Evolutionary conservation across 805 yeast genomes (phyloP).

Genomic region (Scheffersomyces coipomensis): DNA sequence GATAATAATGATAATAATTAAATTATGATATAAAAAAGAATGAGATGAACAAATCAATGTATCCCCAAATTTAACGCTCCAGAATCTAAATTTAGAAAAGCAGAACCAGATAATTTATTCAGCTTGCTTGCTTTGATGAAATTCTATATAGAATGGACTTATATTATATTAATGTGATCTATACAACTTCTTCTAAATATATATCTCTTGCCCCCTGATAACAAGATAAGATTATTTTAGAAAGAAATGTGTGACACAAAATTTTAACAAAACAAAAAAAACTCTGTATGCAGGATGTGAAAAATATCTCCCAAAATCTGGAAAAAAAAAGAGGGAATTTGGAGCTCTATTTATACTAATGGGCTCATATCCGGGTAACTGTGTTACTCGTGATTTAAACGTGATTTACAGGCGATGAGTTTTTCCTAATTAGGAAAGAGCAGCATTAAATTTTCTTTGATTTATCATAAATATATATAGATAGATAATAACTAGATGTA

Average conservation of each 20-base stretch:
- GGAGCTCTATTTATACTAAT: constrained; percentile 15
- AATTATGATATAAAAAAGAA: not conserved
- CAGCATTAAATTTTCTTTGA: too few species aligned
- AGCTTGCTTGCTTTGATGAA: not conserved
- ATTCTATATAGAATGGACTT: too few species aligned
- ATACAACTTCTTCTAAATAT: not conserved
- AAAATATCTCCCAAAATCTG: not conserved
- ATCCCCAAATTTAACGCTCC: constrained; percentile 25
- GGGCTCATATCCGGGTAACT: constrained; percentile 17
- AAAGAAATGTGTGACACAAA: not conserved
- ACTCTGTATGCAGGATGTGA: constrained; percentile 1
- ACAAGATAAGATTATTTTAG: not conserved
- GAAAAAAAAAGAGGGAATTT: constrained; percentile 6
- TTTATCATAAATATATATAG: too few species aligned
- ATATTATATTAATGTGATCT: not conserved
- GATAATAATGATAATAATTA: not conserved
- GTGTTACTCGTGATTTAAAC: not conserved
- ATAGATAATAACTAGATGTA: too few species aligned
- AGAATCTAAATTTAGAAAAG: too few species aligned
- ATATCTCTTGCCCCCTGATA: not conserved
- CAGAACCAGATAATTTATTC: too few species aligned
- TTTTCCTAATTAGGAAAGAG: too few species aligned
- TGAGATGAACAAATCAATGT: constrained; percentile 44
- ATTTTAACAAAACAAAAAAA: not conserved
- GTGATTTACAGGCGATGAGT: not conserved